A percentile compares a stretch with the other conserved stretches of the same genome.
These are phyloP conservation scores for Psilocybe tampanensis DNA, from an alignment of 768 basidiomycete genomes.

Conservation along the genomic window DNA sequence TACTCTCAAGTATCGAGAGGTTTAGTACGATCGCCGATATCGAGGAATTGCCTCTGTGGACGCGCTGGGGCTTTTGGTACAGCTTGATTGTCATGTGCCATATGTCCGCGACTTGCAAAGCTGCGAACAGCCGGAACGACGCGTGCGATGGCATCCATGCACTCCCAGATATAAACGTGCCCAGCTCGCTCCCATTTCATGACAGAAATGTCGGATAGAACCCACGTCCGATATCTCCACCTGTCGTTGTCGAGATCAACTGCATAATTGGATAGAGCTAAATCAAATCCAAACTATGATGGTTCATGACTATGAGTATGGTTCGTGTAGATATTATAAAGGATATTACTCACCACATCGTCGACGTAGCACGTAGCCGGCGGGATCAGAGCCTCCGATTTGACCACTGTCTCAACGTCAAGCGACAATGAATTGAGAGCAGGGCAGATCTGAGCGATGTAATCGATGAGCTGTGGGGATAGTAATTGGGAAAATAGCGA, in stretches of 20 bases:
- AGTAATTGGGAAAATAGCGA: slow-evolving; percentile 21
- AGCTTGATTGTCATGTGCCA: slow-evolving; percentile 4
- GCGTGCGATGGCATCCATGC: slow-evolving; percentile 25
- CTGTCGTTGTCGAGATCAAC: slow-evolving; percentile 21
- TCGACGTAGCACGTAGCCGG: neutral
- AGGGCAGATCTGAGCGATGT: slow-evolving; percentile 23
- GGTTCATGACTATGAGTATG: neutral
- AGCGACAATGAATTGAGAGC: slow-evolving; percentile 21
- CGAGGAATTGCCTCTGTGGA: neutral
- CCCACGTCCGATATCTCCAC: slow-evolving; percentile 26
- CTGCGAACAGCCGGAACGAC: slow-evolving; percentile 24
- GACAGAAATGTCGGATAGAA: slow-evolving; percentile 23
- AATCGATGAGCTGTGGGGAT: slow-evolving; percentile 25
- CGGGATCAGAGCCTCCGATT: slow-evolving; percentile 7
- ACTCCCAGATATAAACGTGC: slow-evolving; percentile 19
- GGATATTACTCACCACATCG: slow-evolving; percentile 5
- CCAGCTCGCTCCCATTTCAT: slow-evolving; percentile 27
- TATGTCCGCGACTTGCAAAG: slow-evolving; percentile 21
- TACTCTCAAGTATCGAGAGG: neutral
- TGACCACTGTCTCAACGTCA: slow-evolving; percentile 19
- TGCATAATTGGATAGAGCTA: slow-evolving; percentile 19
- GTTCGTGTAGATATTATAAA: neutral
- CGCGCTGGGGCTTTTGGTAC: neutral
- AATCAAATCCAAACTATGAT: slow-evolving; percentile 18
- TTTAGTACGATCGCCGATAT: neutral